Evolutionary conservation across 2,329 filamentous ascomycete genomes (phyloP), one percentile per base, ranked within the genome.

Genomic region (Neonectria hederae): DNA sequence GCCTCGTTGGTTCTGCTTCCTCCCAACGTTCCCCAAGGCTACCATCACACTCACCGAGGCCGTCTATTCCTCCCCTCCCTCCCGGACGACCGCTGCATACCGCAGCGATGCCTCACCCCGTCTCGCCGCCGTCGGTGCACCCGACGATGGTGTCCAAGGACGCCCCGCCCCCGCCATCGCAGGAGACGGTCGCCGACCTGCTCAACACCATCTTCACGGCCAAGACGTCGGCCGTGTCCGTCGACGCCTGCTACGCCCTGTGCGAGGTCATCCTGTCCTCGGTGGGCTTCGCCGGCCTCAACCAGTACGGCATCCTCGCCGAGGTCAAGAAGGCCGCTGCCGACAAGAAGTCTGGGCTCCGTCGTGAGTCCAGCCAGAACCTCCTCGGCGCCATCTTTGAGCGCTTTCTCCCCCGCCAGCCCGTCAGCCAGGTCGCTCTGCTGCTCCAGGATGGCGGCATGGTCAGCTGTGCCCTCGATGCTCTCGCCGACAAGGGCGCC

Each of bases 301-400:
- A 79, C 40, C 73, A 81, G 53, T 89, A 88, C 74, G 85, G 84
- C 68, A 76, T 89, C 69, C 74, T 88, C 28, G 77, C 82, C 72
- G 85, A 87, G 76, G 69, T 88, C 67, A 87, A 84, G 76, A 88
- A 97, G 85, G 93, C 92, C 40, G 94, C 95, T 4, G 83, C 85
- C 72, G 94, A 98, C 82, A 99, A 98, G 89, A 99, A 99, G 86
- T 94, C 90, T 79, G 91, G 91, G 17, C 86, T 91, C 42, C 89
- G 88, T 72, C 88, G 95, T 73, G 96, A 99, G 82, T 93, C 94
- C 75, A 92, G 94, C 69, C 97, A 98, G 89, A 97, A 97, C 79
- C 90, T 97, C 45, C 86, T 98, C 24, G 96, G 97, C 62, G 95
- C 97, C 59, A 84, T 99, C 51, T 95, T 98, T 74, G 96, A 99